These are phyloP conservation scores for Zasmidium angulare DNA, from an alignment of 2,329 filamentous ascomycete genomes.

Conservation along the genomic window DNA sequence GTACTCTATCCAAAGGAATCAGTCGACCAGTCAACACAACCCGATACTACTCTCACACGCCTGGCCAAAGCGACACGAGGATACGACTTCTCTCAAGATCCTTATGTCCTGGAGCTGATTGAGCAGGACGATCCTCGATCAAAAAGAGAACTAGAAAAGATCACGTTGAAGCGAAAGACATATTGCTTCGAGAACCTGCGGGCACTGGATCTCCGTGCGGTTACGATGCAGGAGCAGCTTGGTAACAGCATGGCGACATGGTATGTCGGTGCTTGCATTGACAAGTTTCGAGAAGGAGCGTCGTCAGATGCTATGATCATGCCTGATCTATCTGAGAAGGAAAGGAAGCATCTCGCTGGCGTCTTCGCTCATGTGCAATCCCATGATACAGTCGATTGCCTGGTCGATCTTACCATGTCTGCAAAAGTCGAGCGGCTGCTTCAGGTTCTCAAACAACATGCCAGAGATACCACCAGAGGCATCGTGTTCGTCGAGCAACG, in stretches of 20 bases:
- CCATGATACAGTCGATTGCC: neutral
- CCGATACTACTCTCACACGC: conserved; percentile 20
- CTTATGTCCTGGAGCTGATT: conserved; percentile 39
- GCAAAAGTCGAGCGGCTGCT: conserved; percentile 31
- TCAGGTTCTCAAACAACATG: conserved; percentile 38
- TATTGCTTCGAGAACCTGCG: conserved; percentile 42
- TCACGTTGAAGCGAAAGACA: conserved; percentile 36
- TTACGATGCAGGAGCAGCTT: conserved; percentile 38
- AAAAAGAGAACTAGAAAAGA: conserved; percentile 26
- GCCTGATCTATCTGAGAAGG: conserved; percentile 34
- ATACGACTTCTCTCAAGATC: conserved; percentile 40
- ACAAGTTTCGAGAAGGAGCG: conserved; percentile 26
- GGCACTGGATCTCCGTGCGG: conserved; percentile 34
- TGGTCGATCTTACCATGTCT: neutral
- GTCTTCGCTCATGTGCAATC: conserved; percentile 14
- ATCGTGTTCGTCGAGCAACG: conserved; percentile 50
- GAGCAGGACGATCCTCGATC: conserved; percentile 29
- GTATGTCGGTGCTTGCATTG: conserved; percentile 41
- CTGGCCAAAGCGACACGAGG: conserved; percentile 9
- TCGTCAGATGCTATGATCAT: conserved; percentile 26
- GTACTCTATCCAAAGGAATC: conserved; percentile 32
- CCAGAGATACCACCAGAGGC: conserved; percentile 37
- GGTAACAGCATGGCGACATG: conserved; percentile 39
- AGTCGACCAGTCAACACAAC: neutral
- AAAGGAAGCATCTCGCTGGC: conserved; percentile 33